These are phyloP conservation scores for Ustilago hordei DNA, from an alignment of 1,284 basidiomycete species.

Conservation along the genomic window DNA sequence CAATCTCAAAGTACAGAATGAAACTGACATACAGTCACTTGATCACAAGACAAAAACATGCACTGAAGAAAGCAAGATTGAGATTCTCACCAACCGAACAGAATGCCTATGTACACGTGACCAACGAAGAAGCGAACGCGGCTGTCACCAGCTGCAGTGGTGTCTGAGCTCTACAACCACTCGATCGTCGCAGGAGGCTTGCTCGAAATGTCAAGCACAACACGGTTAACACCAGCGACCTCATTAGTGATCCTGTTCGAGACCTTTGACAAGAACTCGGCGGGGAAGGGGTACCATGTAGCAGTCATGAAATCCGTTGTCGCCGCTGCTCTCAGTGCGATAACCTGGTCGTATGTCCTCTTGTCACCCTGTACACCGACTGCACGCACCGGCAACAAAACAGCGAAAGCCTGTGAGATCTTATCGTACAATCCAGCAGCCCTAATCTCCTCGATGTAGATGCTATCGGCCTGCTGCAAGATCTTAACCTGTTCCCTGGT, in stretches of 20 bases:
- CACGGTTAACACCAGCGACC: slow-evolving; percentile 80
- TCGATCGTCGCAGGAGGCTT: slow-evolving; percentile 88
- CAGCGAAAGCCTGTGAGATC: slow-evolving; percentile 97
- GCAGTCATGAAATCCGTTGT: slow-evolving; percentile 70
- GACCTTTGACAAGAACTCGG: slow-evolving; percentile 87
- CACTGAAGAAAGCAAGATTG: not conserved
- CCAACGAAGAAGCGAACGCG: not conserved
- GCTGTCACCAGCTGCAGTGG: not conserved
- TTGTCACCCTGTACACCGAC: slow-evolving; percentile 98
- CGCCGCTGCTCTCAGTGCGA: slow-evolving; percentile 67
- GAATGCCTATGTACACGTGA: not conserved
- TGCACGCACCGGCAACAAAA: slow-evolving; percentile 93
- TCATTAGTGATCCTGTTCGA: slow-evolving; percentile 99
- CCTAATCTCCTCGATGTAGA: slow-evolving; percentile 98
- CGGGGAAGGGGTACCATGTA: slow-evolving; percentile 82
- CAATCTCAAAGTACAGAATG: not conserved
- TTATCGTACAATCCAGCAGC: slow-evolving; percentile 91
- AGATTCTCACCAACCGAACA: slow-evolving; percentile 5
- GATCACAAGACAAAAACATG: not conserved
- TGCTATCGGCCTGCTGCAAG: slow-evolving; percentile 92
- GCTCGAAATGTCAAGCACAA: slow-evolving; percentile 83
- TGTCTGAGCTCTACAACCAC: slow-evolving; percentile 55
- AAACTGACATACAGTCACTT: not conserved
- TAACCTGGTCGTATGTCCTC: slow-evolving; percentile 94
- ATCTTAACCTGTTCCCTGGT: slow-evolving; percentile 92